These are phyloP conservation scores for Rhizopus delemar DNA, from an alignment of 371 early-diverging fungal species.

Conservation along the genomic window DNA sequence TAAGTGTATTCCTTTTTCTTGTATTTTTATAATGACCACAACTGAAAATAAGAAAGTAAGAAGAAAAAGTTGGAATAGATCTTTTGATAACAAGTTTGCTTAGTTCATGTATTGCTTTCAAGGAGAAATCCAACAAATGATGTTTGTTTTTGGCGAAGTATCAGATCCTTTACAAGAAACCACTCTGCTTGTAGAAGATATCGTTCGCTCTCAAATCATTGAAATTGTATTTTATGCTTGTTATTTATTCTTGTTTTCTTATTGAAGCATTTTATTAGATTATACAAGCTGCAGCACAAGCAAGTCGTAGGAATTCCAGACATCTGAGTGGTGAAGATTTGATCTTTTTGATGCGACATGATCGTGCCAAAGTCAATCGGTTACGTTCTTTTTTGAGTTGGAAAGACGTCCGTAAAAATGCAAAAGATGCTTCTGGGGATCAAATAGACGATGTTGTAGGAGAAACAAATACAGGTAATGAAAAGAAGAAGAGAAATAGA, in stretches of 20 bases:
- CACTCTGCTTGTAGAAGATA: conserved; percentile 87
- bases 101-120: conserved; percentile 47
- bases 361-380: conserved; percentile 89
- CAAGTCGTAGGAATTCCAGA: conserved; percentile 80
- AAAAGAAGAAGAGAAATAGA: neutral
- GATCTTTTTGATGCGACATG: conserved; percentile 95
- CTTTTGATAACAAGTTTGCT: neutral
- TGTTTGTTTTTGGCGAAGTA: conserved; percentile 97
- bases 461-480: conserved; percentile 63
- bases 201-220: conserved; percentile 92
- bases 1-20: neutral
- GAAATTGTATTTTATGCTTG: conserved; percentile 74
- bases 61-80: too few relatives aligned
- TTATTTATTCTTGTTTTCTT: neutral
- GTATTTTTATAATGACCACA: neutral
- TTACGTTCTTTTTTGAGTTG: conserved; percentile 88
- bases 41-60: conserved; percentile 1
- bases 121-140: conserved; percentile 94
- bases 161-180: conserved; percentile 87
- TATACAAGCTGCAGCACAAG: conserved; percentile 84
- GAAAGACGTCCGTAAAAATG: conserved; percentile 95
- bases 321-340: conserved; percentile 89
- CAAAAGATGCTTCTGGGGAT: conserved; percentile 73
- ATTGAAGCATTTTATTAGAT: conserved; percentile 49
- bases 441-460: conserved; percentile 72